These are phyloP conservation scores for Wallacemonas sp. DNA, from an alignment of 208 protist genomes.

Conservation along the genomic window DNA sequence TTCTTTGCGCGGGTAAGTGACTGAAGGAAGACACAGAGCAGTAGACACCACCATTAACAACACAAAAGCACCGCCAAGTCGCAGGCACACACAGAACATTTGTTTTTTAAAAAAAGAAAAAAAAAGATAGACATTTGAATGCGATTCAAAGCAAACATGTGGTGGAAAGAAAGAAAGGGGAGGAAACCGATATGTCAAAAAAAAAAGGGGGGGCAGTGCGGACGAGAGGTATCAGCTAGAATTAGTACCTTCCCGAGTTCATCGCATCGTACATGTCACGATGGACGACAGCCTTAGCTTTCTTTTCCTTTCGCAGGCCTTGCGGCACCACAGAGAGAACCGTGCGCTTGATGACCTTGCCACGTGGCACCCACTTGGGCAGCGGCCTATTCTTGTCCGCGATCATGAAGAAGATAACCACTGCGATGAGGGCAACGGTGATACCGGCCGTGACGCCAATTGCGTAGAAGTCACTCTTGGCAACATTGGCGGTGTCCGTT, in stretches of 20 bases:
- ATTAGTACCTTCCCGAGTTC: constrained; percentile 71
- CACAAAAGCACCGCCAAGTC: too few species aligned
- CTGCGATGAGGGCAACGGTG: constrained; percentile 48
- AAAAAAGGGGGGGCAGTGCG: constrained; percentile 11
- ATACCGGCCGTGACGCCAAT: constrained; percentile 58
- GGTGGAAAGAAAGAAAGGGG: not conserved
- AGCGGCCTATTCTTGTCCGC: constrained; percentile 78
- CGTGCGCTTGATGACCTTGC: constrained; percentile 77
- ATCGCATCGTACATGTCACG: constrained; percentile 88
- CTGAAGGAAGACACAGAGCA: too few species aligned
- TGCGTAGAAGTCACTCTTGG: constrained; percentile 52
- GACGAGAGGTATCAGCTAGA: too few species aligned
- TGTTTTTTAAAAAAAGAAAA: not conserved
- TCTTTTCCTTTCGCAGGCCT: constrained; percentile 42
- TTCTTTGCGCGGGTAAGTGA: too few species aligned
- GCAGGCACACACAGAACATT: too few species aligned
- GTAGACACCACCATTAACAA: too few species aligned
- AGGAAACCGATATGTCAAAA: not conserved
- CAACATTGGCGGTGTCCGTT: not conserved
- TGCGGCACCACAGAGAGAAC: constrained; percentile 64
- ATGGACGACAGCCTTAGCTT: constrained; percentile 50
- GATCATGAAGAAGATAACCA: constrained; percentile 68
- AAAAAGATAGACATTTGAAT: constrained; percentile 10
- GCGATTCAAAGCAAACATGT: too few species aligned
- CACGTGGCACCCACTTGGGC: constrained; percentile 80